These are phyloP conservation scores for Cladosporium sp. DNA, from an alignment of 2,329 filamentous ascomycete genomes.

Conservation along the genomic window DNA sequence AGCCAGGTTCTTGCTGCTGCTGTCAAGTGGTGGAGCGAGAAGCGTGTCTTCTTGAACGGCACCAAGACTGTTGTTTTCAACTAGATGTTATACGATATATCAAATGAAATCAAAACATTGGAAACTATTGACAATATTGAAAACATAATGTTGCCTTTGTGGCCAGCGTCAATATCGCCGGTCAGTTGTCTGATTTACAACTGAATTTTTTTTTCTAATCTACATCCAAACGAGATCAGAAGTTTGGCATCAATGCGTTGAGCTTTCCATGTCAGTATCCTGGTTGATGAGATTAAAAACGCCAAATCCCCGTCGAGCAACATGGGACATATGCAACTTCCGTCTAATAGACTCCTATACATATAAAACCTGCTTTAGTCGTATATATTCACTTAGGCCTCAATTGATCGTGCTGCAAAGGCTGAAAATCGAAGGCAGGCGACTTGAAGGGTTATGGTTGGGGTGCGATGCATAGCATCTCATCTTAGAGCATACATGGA, in stretches of 20 bases:
- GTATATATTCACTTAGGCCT: not conserved
- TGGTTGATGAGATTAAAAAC: not conserved
- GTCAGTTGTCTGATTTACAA: not conserved
- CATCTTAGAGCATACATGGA: not conserved
- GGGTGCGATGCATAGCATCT: not conserved
- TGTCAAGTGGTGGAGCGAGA: constrained; percentile 81
- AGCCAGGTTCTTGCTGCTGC: constrained; percentile 78
- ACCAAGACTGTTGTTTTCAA: constrained; percentile 78
- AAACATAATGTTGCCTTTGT: not conserved
- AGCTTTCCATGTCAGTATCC: not conserved
- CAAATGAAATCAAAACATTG: not conserved
- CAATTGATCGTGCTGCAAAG: not conserved
- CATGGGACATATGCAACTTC: not conserved
- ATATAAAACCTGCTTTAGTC: not conserved
- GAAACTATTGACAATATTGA: not conserved
- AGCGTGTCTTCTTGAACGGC: constrained; percentile 74
- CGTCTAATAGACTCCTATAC: not conserved
- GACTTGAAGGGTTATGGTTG: not conserved
- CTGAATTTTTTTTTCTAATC: not conserved
- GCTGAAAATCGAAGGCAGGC: not conserved
- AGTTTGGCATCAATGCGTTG: not conserved
- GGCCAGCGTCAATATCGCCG: not conserved
- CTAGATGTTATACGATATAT: constrained; percentile 28
- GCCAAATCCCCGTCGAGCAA: not conserved
- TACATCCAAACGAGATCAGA: not conserved